Evolutionary conservation across 192 early-diverging fungal species (phyloP), one percentile per base, ranked within the genome.

Genomic region (Podila epigama): DNA sequence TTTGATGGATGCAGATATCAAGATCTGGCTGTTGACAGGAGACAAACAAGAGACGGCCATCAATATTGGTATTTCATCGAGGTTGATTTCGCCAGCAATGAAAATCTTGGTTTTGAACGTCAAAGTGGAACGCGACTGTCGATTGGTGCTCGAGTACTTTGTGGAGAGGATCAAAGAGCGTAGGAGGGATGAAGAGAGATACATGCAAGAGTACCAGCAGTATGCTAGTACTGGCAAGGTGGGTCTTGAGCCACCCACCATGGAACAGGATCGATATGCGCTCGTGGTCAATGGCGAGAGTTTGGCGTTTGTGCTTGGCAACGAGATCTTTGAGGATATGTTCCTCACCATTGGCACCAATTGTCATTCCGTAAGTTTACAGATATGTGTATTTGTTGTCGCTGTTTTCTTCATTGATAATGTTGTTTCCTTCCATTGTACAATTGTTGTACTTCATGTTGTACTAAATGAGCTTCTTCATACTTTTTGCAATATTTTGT

Each of bases 31-130:
- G n/a, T 83, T 98, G 68, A 98, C 96, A 18, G 96, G 96, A 50
- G 96, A 98, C 80, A 82, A 94, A 29, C 95, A 97, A 82, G 96
- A 98, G 73, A 98, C 96, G 4, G 96, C 96, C 36, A 97, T 98
- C 87, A 97, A 98, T 81, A 97, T 98, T 77, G 96, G 95, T 2
- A 96, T 93, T 64, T 93, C 92, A 16, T 97, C 94, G 68, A 91
- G 96, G 58, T 84, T 98, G 28, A 85, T 98, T 48, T 93, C 93
- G 16, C 95, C 96, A 66, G 94, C 95, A 68, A 96, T 96, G 93
- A 93, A 91, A 50, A 81, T 98, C 52, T 86, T 97, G 41, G 85
- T 98, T 25, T 92, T 93, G 81, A 96, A 94, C 70, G 92, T 94
- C 69, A 83, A 91, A 28, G 94, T 89, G 51, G 91, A 95, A 61